A percentile compares a stretch with the other conserved stretches of the same genome.
These are phyloP conservation scores for Cyberlindnera samutprakarnensis DNA, from an alignment of 805 yeast genomes.

Conservation along the genomic window DNA sequence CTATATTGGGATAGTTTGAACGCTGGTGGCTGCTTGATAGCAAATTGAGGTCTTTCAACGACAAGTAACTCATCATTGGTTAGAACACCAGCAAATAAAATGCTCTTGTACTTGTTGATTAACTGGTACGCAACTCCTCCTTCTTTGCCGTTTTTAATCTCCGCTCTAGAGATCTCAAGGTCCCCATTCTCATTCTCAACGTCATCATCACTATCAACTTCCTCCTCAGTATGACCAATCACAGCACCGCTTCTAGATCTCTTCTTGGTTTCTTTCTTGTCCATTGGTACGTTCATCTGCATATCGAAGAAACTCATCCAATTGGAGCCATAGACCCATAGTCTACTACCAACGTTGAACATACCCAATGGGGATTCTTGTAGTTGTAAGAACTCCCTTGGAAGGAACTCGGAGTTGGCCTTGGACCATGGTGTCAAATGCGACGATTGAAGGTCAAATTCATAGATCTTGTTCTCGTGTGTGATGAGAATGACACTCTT, in stretches of 20 bases:
- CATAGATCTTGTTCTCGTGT: constrained; percentile 68
- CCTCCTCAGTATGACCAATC: constrained; percentile 32
- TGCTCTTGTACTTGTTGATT: constrained; percentile 67
- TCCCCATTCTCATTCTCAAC: constrained; percentile 20
- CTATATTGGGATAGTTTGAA: constrained; percentile 53
- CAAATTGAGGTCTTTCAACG: constrained; percentile 66
- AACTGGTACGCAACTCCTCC: constrained; percentile 52
- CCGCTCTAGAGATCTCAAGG: constrained; percentile 23
- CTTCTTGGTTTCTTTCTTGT: constrained; percentile 25
- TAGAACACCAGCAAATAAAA: constrained; percentile 44
- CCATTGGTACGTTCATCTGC: constrained; percentile 44
- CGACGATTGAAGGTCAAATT: constrained; percentile 40
- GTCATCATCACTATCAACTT: constrained; percentile 13
- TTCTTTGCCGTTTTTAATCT: constrained; percentile 20
- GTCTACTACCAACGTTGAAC: constrained; percentile 41
- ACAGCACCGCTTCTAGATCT: constrained; percentile 36
- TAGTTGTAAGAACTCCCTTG: constrained; percentile 48
- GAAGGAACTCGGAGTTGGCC: constrained; percentile 66
- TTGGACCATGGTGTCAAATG: constrained; percentile 72
- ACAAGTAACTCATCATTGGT: constrained; percentile 37
- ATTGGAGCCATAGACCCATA: constrained; percentile 85
- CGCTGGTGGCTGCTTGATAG: constrained; percentile 53
- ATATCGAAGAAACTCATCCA: constrained; percentile 78
- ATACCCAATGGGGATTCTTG: constrained; percentile 71
- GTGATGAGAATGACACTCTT: constrained; percentile 57